Evolutionary conservation across 176 grass and related monocot genomes (phyloP), one percentile per base, ranked within the genome.

Genomic region (Dactylis glomerata): DNA sequence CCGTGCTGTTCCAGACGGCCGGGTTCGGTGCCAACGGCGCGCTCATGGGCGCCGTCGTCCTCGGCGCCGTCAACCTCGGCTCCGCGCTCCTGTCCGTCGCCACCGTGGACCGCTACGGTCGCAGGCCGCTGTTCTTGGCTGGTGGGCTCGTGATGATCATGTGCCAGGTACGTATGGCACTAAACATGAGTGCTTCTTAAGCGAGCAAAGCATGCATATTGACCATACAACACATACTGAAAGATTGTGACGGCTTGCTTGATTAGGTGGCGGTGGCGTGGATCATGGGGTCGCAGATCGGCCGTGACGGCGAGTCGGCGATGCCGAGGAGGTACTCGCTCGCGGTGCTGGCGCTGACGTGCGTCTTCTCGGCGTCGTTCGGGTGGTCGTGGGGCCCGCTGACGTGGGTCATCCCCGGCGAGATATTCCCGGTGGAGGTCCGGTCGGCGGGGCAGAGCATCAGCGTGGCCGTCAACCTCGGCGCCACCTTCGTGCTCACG

Each of bases 391-490:
- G 94, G 94, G 94, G 94, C 0, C 94, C 91, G 6, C 84, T 96
- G n/a, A 75, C 83, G 38, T 96, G 94, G 93, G 78, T 95, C 38
- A 83, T 95, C 42, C 90, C 90, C 23, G 82, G 90, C 45, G 90
- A 95, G 88, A 92, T 92, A 70, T 92, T 95, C 76, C 93, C 93
- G 28, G 88, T 95, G 81, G 93, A 95, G 88, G 80, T 92, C 65
- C 85, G 90, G 62, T 95, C 93, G 80, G 93, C 93, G 8, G 90
- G 85, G 51, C 90, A 95, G 86, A 50, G 82, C 27, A 85, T 92
- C 82, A 89, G 84, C 66, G 92, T 94, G 52, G 89, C 92, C 52
- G 73, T 92, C 73, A 94, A 92, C 82, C 87, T 92, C 23, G 92
- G 87, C 73, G 63, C 73, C 78, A 94, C 89, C n/a, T 94, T 94